These are phyloP conservation scores for Madurella fahalii DNA, from an alignment of 2,329 filamentous ascomycete species.

Conservation along the genomic window DNA sequence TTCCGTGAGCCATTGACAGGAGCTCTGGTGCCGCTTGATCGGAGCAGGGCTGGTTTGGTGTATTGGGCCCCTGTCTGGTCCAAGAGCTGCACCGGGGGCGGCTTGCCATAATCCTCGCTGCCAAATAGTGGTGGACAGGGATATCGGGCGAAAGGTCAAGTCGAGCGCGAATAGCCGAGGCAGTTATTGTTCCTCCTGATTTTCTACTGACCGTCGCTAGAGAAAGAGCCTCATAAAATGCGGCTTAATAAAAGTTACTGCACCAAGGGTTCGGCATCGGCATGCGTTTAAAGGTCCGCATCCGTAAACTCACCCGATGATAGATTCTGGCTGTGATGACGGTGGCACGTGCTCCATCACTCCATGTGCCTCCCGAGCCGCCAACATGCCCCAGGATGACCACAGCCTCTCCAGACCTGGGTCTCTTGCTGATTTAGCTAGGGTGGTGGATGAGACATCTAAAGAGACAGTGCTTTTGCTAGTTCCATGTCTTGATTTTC, in stretches of 20 bases:
- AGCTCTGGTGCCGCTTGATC: background rate
- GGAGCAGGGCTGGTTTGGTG: background rate
- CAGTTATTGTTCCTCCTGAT: conserved; percentile 9
- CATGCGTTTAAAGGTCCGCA: too few species aligned
- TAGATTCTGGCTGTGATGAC: background rate
- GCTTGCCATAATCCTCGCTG: background rate
- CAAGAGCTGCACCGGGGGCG: background rate
- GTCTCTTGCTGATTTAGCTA: too few species aligned
- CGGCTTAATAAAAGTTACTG: background rate
- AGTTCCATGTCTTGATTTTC: too few species aligned
- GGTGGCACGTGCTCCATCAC: background rate
- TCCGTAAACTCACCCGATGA: too few species aligned
- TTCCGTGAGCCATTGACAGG: background rate
- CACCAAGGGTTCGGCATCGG: background rate
- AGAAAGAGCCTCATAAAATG: background rate
- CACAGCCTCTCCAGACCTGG: background rate
- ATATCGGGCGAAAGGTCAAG: conserved; percentile 14
- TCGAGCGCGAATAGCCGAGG: conserved; percentile 21
- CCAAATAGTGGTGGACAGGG: conserved; percentile 8
- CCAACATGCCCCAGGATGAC: conserved; percentile 2
- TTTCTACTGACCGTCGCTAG: background rate
- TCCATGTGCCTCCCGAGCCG: conserved; percentile 12
- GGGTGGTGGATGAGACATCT: too few species aligned
- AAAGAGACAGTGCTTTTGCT: too few species aligned
- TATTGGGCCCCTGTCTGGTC: background rate